Evolutionary conservation across 2,329 filamentous ascomycete species (phyloP).

Genomic region (Emergomyces africanus): DNA sequence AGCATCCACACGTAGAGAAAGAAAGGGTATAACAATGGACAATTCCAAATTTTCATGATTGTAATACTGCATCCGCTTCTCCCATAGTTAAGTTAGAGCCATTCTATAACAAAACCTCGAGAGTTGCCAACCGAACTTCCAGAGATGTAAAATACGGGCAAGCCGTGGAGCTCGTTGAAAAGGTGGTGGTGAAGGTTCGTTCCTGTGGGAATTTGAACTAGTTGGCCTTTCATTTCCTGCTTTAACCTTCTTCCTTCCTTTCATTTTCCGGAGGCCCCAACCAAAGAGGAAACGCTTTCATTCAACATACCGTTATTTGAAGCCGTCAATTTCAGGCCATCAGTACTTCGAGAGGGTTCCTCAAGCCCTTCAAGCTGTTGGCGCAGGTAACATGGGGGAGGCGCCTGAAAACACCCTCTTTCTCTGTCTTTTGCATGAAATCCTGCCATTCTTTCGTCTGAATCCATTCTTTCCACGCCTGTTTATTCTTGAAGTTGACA

Average conservation of each 20-base stretch:
- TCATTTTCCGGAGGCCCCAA: background rate
- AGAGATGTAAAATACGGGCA: background rate
- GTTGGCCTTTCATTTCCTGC: background rate
- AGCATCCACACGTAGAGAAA: background rate
- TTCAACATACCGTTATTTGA: background rate
- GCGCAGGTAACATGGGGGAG: conserved; percentile 20
- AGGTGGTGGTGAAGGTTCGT: background rate
- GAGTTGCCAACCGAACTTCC: background rate
- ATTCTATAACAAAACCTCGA: background rate
- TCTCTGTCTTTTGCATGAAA: conserved; percentile 16
- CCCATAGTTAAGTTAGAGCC: background rate
- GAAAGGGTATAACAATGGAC: background rate
- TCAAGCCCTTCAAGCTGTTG: conserved; percentile 15
- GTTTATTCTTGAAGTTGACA: conserved; percentile 16
- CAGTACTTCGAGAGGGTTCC: conserved; percentile 15
- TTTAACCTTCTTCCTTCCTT: background rate
- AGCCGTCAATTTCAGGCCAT: background rate
- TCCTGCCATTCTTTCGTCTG: conserved; percentile 16
- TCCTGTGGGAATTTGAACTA: background rate
- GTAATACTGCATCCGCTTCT: background rate
- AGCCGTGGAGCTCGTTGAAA: background rate
- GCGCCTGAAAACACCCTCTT: conserved; percentile 15
- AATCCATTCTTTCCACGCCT: conserved; percentile 15
- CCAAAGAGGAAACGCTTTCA: background rate
- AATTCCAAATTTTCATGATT: background rate